Percentiles rank a stretch among this genome's conserved stretches.
phyloP scores from a whole-genome alignment of 139 green algal species.

The Chlamydomonas sp. region DNA sequence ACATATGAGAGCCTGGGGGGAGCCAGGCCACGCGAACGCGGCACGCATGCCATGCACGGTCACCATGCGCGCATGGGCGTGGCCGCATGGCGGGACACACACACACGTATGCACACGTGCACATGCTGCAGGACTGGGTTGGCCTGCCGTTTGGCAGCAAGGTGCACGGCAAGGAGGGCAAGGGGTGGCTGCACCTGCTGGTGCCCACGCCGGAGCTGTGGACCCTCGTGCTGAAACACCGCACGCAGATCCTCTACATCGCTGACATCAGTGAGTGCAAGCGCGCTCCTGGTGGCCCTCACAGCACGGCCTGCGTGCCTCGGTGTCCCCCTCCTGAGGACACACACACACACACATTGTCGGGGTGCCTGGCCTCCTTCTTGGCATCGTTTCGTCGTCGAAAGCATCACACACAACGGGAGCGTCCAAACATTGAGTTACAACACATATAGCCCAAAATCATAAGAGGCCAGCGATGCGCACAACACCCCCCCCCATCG shows the following conservation, averaged over 20 bases:
- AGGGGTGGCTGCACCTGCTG: conserved; percentile 72
- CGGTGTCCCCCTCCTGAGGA: no score
- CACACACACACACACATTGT: no score
- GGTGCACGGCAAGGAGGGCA: conserved; percentile 24
- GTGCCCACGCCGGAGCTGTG: conserved; percentile 84
- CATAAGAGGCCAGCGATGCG: no score
- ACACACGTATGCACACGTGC: neutral
- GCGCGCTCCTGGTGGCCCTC: no score
- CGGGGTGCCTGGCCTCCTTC: no score
- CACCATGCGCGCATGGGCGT: neutral
- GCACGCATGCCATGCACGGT: neutral
- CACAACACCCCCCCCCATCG: no score
- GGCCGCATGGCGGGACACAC: no score
- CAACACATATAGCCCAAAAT: no score
- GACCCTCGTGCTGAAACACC: conserved; percentile 73
- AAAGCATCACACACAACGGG: no score
- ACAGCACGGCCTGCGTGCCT: no score
- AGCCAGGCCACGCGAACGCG: neutral
- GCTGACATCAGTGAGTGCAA: conserved; percentile 66
- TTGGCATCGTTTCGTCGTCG: no score
- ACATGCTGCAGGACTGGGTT: conserved; percentile 53
- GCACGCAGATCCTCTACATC: conserved; percentile 80
- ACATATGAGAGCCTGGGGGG: neutral
- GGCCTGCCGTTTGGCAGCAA: conserved; percentile 67
- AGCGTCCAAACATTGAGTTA: no score